These are phyloP conservation scores for Xylariaceae sp. DNA, from an alignment of 2,329 filamentous ascomycete species.

Conservation along the genomic window DNA sequence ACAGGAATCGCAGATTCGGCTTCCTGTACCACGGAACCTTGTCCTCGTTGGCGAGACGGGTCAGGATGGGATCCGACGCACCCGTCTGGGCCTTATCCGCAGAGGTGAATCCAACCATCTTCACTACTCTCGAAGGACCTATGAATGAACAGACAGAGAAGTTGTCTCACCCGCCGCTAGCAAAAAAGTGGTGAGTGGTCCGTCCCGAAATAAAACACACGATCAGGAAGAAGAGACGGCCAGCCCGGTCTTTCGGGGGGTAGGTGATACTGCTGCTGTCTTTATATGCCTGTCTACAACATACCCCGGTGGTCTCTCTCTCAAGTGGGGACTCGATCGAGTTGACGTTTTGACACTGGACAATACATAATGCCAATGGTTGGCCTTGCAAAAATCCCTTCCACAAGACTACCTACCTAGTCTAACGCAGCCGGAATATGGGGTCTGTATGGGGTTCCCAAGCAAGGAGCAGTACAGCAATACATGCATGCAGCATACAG, in stretches of 20 bases:
- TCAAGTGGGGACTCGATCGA: no score
- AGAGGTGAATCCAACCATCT: constrained; percentile 18
- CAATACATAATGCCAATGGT: neutral
- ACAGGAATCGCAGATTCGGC: constrained; percentile 51
- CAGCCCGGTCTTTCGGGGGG: no score
- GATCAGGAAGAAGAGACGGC: neutral
- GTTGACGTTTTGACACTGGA: neutral
- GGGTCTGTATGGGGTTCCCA: no score
- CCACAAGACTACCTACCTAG: no score
- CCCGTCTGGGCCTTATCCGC: constrained; percentile 20
- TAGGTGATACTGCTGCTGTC: no score
- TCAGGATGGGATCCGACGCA: constrained; percentile 33
- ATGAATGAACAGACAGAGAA: no score
- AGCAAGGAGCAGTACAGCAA: no score
- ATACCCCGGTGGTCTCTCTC: no score
- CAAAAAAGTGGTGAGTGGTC: no score
- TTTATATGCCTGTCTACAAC: no score
- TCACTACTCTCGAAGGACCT: constrained; percentile 5
- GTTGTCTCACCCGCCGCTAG: no score
- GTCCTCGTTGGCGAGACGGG: constrained; percentile 35
- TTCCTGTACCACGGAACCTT: constrained; percentile 51
- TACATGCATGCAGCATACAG: no score
- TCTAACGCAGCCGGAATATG: constrained; percentile 1
- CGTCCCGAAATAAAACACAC: constrained; percentile 2
- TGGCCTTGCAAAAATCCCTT: neutral